These are phyloP conservation scores for Polychaeton citri DNA, from an alignment of 2,329 filamentous ascomycete genomes.

Conservation along the genomic window DNA sequence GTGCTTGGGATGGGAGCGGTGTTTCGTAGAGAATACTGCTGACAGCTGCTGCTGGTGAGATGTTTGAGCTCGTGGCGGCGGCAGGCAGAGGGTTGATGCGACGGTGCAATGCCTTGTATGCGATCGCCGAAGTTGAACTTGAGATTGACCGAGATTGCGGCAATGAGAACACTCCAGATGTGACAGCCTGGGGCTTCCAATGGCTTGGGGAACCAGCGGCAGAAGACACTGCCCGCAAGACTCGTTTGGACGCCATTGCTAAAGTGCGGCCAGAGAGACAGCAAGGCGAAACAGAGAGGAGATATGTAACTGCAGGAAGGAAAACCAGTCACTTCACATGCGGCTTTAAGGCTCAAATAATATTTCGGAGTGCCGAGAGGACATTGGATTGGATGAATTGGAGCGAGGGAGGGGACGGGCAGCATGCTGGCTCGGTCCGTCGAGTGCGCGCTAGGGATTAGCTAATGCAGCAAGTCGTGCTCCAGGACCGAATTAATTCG, in stretches of 20 bases:
- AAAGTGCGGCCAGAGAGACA: no score
- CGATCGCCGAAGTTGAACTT: conserved; percentile 73
- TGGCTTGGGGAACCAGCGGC: background rate
- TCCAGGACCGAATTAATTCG: no score
- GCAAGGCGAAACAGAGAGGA: background rate
- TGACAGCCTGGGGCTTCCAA: background rate
- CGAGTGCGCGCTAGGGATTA: no score
- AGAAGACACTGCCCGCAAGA: conserved; percentile 12
- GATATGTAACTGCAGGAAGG: no score
- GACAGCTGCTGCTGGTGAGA: conserved; percentile 80
- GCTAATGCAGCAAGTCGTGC: no score
- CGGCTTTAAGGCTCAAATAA: background rate
- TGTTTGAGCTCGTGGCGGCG: conserved; percentile 58
- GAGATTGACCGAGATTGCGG: background rate
- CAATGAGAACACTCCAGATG: background rate
- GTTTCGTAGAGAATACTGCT: conserved; percentile 99
- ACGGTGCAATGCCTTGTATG: conserved; percentile 92
- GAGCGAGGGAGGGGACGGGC: no score
- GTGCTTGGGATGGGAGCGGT: conserved; percentile 65
- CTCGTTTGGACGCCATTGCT: conserved; percentile 23
- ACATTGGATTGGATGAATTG: no score
- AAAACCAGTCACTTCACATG: background rate
- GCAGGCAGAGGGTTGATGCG: conserved; percentile 75
- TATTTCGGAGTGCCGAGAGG: background rate
- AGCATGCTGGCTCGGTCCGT: no score